These are phyloP conservation scores for Phlyctochytrium planicorne DNA, from an alignment of 192 early-diverging fungal species.

Conservation along the genomic window DNA sequence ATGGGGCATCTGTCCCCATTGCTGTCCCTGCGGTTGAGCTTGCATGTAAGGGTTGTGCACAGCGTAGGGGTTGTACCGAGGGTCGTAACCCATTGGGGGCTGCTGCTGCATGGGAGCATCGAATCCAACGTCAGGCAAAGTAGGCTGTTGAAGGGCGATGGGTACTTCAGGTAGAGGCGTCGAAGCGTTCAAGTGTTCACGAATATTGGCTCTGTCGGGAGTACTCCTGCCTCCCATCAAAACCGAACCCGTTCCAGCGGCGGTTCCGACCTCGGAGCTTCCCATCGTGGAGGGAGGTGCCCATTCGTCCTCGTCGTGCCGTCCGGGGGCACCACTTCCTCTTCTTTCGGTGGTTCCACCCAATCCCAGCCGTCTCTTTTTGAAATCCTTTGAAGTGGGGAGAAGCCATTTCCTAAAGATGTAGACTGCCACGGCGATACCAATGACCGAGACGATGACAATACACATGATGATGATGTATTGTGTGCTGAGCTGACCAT, in stretches of 20 bases:
- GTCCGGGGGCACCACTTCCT: background rate
- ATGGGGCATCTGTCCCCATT: background rate
- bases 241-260: background rate
- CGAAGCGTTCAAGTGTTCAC: background rate
- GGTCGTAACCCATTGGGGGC: too few species aligned
- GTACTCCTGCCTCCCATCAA: background rate
- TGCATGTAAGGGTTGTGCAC: background rate
- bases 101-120: too few species aligned
- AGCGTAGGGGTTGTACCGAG: background rate
- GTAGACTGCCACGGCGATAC: constrained; percentile 10
- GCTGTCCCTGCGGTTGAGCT: background rate
- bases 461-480: constrained; percentile 5
- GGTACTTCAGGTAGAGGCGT: background rate
- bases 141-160: background rate
- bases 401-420: constrained; percentile 10
- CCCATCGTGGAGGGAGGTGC: background rate
- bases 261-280: background rate
- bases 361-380: background rate
- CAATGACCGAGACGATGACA: background rate
- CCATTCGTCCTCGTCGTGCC: constrained; percentile 4
- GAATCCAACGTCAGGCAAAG: background rate
- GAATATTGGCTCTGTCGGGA: background rate
- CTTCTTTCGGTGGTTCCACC: background rate
- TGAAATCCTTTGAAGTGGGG: constrained; percentile 4
- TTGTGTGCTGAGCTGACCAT: background rate